Evolutionary conservation across 2,329 filamentous ascomycete genomes (phyloP).

Genomic region (Sclerotinia trifoliorum): DNA sequence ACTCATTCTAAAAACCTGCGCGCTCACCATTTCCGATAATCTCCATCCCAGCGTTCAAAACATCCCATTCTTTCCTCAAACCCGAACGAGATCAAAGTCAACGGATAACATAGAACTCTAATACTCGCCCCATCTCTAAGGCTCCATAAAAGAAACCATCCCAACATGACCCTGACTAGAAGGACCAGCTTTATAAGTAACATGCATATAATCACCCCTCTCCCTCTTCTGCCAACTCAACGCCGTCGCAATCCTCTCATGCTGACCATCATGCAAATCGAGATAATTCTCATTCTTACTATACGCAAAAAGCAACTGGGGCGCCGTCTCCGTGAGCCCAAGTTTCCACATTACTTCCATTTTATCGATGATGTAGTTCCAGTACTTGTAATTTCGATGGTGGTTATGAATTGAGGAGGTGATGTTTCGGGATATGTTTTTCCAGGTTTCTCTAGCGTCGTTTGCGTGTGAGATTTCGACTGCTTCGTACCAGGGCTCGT

Average conservation of each 20-base stretch:
- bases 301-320: neutral
- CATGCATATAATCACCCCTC: neutral
- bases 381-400: neutral
- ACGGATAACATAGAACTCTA: accelerated
- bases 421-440: neutral
- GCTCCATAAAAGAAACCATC: neutral
- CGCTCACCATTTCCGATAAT: neutral
- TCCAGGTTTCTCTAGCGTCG: neutral
- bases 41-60: neutral
- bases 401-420: neutral
- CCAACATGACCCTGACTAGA: neutral
- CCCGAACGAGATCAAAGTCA: no score
- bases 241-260: neutral
- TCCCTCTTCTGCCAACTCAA: neutral
- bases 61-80: no score
- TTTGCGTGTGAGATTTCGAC: neutral
- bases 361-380: constrained; percentile 1
- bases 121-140: neutral
- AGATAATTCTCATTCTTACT: neutral
- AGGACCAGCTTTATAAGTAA: neutral
- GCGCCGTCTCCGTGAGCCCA: neutral
- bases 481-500: neutral
- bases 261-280: neutral
- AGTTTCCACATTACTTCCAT: neutral
- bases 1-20: neutral